These are phyloP conservation scores for Phialophora macrospora DNA, from an alignment of 2,329 filamentous ascomycete genomes.

Conservation along the genomic window DNA sequence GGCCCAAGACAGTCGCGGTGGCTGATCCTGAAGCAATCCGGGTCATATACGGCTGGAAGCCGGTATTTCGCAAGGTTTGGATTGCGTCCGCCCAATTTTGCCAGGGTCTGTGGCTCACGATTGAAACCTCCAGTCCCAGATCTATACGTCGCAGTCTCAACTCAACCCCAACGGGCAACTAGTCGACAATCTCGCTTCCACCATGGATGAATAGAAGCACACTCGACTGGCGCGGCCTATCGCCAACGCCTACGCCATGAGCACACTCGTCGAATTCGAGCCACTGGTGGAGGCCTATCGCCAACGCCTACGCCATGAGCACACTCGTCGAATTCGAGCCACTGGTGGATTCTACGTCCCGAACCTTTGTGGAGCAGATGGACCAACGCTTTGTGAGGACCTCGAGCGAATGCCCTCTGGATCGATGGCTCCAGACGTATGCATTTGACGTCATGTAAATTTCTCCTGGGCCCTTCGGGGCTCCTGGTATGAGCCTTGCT, in stretches of 20 bases:
- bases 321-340: conserved; percentile 25
- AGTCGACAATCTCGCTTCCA: conserved; percentile 16
- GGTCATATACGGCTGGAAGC: conserved; percentile 26
- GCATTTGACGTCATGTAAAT: conserved; percentile 71
- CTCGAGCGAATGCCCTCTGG: conserved; percentile 19
- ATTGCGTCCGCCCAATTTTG: no score
- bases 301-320: conserved; percentile 23
- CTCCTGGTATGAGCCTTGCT: no score
- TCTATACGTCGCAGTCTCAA: no score
- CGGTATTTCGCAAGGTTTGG: conserved; percentile 17
- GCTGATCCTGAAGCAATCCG: conserved; percentile 19
- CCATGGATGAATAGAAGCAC: conserved; percentile 22
- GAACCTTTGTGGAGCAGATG: conserved; percentile 62
- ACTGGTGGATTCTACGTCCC: conserved; percentile 21
- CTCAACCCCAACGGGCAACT: conserved; percentile 9
- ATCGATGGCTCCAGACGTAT: conserved; percentile 73
- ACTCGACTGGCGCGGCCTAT: conserved; percentile 14
- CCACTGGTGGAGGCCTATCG: conserved; percentile 23
- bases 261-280: conserved; percentile 23
- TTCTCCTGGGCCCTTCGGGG: no score
- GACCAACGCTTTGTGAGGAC: conserved; percentile 8
- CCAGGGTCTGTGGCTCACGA: no score
- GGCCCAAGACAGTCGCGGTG: conserved; percentile 18
- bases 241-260: conserved; percentile 24
- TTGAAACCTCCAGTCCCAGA: no score